Base-by-base conservation (phyloP, 2,329 filamentous ascomycete species). In the Aspergillus sp. region DNA sequence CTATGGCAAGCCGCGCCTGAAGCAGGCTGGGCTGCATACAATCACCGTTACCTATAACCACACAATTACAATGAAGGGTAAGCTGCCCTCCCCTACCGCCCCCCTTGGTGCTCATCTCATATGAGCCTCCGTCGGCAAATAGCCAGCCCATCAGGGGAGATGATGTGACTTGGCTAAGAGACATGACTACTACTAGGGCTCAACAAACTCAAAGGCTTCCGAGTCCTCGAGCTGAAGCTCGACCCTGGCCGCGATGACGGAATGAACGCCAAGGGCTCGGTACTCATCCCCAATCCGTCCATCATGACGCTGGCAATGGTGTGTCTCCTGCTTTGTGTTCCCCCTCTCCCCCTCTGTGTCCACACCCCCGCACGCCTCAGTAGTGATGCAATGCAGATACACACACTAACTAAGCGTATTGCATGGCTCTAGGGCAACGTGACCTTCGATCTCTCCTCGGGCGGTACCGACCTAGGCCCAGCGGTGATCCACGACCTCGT, bases 281-380 rank as follows among this genome's bases (percentile, higher is more conserved):
- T 85, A 52, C 77, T 72, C 64, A 85, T 89, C 54, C 85, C 85
- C 62, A 89, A 89, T 70, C 85, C 85, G 1, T 84, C 84, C 2
- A 78, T 85, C 57, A 77, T 87, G 74, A 85, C 82, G 4, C 74
- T 88, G 59, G 74, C 77, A 43, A 78, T 88, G 79, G 78, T 79
- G 72, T 22, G 61, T 23, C 13, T 23, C 22, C 9, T n/a, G 22
- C 30, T 7, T 43, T 57, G 15, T n/a, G 7, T 50, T 25, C 15
- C 43, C n/a, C 11, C 28, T 8, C 19, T 23, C 23, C 6, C 2
- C 31, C 31, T 34, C 31, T 34, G 31, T 34, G 31, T 34, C 31
- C 31, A 34, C 7, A 34, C 4, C 19, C 38, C 38, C 19, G 3
- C 4, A 38, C 38, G 38, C 31, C 25, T 38, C 17, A 28, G 8